Evolutionary conservation across 805 yeast genomes (phyloP), one percentile per base, ranked within the genome.

Genomic region (Lipomyces starkeyi): DNA sequence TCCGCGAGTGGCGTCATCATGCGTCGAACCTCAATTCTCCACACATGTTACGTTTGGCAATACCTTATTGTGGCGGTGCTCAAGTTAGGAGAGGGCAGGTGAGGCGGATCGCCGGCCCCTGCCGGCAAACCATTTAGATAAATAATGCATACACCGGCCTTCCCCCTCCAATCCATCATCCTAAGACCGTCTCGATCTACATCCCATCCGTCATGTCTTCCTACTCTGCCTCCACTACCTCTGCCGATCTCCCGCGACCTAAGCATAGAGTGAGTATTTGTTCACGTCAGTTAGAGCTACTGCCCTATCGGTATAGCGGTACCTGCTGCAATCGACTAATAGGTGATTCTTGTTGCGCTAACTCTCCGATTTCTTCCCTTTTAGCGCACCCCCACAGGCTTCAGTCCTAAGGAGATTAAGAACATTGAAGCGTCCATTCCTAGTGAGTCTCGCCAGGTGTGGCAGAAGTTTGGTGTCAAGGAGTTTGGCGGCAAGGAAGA

Each of bases 401-500:
- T 93, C 79, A 88, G 97, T 3, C 97, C 97, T 11, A 90, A 91
- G 73, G 97, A 93, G 78, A 91, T 93, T 74, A 87, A 88, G 74
- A 86, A 91, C 49, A 88, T 91, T 76, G 97, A 93, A 77, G 86
- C 91, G 54, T 83, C 87, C 37, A 91, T 93, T 75, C 97, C 97
- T 0, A 83, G 88, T 68, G 85, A 87, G 70, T 89, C 93, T 40
- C 87, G 97, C 73, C 86, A 86, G 70, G 79, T 87, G 43, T 93
- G 98, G 98, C 83, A 85, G 73, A 88, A 88, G 76, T 88, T 85
- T 76, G 86, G 88, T 43, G 87, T 86, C 40, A 78, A 80, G 71
- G 86, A 84, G 72, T 82, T 85, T 69, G 69, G 74, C 17, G 79
- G 83, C 62, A 82, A 81, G 59, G 89, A 84, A 8, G 86, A 83